These are phyloP conservation scores for Botrytis fabae DNA, from an alignment of 2,329 filamentous ascomycete genomes.

Conservation along the genomic window DNA sequence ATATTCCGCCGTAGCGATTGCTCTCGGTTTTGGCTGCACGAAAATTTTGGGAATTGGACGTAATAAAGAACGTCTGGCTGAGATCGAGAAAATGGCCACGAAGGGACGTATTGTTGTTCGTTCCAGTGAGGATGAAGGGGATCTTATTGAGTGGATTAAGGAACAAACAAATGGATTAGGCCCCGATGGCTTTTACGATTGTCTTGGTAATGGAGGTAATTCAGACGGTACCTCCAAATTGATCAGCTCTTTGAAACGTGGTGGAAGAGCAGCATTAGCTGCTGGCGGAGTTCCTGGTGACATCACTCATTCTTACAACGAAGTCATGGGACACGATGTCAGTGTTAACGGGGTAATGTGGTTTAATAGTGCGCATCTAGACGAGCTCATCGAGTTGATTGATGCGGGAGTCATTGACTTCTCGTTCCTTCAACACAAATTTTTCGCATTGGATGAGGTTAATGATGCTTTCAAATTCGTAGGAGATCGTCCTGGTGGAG, in stretches of 20 bases:
- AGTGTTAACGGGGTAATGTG: background rate
- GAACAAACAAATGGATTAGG: background rate
- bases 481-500: background rate
- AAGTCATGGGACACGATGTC: background rate
- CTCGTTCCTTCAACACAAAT: background rate
- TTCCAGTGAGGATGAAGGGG: background rate
- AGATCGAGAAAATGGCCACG: background rate
- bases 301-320: background rate
- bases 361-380: background rate
- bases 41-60: background rate
- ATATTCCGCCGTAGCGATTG: background rate
- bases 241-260: background rate
- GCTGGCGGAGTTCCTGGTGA: background rate
- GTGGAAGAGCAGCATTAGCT: background rate
- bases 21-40: background rate
- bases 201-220: slow-evolving; percentile 1
- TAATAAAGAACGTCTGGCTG: background rate
- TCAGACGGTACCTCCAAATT: background rate
- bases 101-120: background rate
- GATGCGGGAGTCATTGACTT: background rate
- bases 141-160: background rate
- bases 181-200: background rate
- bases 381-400: background rate
- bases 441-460: background rate
- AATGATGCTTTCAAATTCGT: background rate